phyloP scores from a whole-genome alignment of 495 filamentous ascomycete genomes.

The Beverwykella pulmonaria region DNA sequence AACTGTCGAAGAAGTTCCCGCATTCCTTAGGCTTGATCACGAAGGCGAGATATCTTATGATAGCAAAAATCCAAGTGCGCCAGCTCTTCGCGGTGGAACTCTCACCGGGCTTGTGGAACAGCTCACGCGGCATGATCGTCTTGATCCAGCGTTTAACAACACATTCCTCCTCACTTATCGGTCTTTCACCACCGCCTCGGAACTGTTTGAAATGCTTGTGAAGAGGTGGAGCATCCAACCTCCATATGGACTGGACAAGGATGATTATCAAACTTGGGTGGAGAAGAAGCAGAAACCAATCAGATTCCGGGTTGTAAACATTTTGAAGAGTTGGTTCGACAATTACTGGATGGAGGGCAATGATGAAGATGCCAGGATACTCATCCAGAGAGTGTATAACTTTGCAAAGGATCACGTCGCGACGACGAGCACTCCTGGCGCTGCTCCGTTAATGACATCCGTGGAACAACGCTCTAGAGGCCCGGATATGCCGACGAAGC shows the following conservation, averaged over 20 bases:
- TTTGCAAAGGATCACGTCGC: conserved; percentile 93
- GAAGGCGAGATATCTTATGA: conserved; percentile 92
- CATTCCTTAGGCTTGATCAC: conserved; percentile 83
- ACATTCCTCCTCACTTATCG: conserved; percentile 96
- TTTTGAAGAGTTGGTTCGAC: conserved; percentile 97
- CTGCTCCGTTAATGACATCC: conserved; percentile 74
- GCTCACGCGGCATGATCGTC: conserved; percentile 89
- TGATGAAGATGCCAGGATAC: conserved; percentile 76
- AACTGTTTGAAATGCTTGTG: conserved; percentile 90
- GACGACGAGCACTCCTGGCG: conserved; percentile 86
- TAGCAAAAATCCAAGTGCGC: conserved; percentile 65
- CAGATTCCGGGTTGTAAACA: conserved; percentile 93
- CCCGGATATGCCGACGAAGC: conserved; percentile 83
- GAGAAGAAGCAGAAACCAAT: conserved; percentile 95
- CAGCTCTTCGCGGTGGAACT: conserved; percentile 83
- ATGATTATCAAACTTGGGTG: conserved; percentile 84
- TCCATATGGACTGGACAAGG: conserved; percentile 73
- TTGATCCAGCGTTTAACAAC: conserved; percentile 94
- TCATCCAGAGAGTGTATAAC: conserved; percentile 83
- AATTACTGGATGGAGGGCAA: conserved; percentile 97
- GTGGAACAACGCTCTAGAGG: conserved; percentile 85
- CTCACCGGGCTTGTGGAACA: conserved; percentile 92
- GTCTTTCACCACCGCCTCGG: conserved; percentile 87
- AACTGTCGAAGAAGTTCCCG: conserved; percentile 71
- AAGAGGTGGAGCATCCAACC: conserved; percentile 91